Evolutionary conservation across 805 yeast species (phyloP), one percentile per base, ranked within the genome.

Genomic region (Yarrowia osloensis): DNA sequence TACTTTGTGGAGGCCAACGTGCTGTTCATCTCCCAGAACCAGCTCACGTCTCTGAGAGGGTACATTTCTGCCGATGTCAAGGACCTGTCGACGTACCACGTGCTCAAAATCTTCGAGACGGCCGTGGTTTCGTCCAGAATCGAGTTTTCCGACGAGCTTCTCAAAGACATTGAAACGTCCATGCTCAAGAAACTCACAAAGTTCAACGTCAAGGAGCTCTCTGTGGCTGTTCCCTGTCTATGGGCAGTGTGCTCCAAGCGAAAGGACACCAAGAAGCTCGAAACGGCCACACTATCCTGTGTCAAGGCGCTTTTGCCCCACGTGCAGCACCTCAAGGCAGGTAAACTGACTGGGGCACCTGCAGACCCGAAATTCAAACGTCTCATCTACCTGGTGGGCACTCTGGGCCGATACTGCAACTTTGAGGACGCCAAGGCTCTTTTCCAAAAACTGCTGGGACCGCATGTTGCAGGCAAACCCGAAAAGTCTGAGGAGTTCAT

Each of bases 211-310:
- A 61, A 44, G 29, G 95, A 90, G 70, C 75, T 90, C 9, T 84
- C 84, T n/a, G 87, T 87, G 72, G 96, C 94, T 0, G 82, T 90
- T 74, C 91, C 92, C 0, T 81, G 90, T 67, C 76, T 85, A 4
- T 86, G 91, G 88, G 75, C 75, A 9, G 77, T 90, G 0, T 81
- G 89, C 1, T 72, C 70, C 2, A 76, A 83, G 71, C 79, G 81
- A 46, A 76, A 80, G 1, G 85, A 84, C 61, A 80, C 83, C 0
- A 67, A 72, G 0, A 84, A 84, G 69, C 71, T 90, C 4, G 84
- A 86, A 0, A 84, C 82, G 70, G 93, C 93, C 0, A 84, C 90
- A 21, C 77, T 85, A 0, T 85, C 92, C 0, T 85, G 91, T 44
- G 74, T 90, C 69, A 76, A 77, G 19, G 77, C 83, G 65, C 70